These are phyloP conservation scores for Phytophthora sojae DNA, from an alignment of 352 stramenopile species.

Conservation along the genomic window DNA sequence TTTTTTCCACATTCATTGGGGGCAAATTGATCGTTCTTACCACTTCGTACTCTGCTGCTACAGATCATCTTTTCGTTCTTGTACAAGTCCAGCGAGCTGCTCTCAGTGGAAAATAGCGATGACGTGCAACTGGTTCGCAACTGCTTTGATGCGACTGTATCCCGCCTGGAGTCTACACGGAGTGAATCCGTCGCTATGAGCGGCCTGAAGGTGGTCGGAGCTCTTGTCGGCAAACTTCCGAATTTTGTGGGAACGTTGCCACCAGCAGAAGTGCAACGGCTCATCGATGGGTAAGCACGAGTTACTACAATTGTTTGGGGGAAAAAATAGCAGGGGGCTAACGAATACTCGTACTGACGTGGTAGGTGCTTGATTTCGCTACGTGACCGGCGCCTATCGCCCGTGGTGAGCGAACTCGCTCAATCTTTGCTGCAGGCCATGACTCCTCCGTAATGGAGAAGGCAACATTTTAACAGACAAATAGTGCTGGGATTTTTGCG, in stretches of 20 bases:
- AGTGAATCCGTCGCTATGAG: constrained; percentile 55
- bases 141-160: constrained; percentile 35
- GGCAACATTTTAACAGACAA: constrained; percentile 12
- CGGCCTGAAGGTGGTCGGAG: constrained; percentile 65
- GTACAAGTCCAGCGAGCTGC: constrained; percentile 40
- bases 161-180: constrained; percentile 28
- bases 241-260: constrained; percentile 43
- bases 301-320: neutral
- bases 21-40: constrained; percentile 4
- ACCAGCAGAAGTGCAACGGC: constrained; percentile 26
- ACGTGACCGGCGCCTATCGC: constrained; percentile 38
- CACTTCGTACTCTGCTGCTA: constrained; percentile 5
- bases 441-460: constrained; percentile 19
- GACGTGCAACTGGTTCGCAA: constrained; percentile 32
- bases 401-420: constrained; percentile 48
- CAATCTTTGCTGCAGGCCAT: constrained; percentile 64
- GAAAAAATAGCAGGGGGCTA: neutral
- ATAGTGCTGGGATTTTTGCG: neutral
- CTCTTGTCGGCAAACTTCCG: constrained; percentile 59
- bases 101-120: constrained; percentile 30
- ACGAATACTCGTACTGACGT: neutral
- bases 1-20: neutral
- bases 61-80: constrained; percentile 62
- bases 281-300: constrained; percentile 44
- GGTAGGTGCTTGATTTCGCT: constrained; percentile 47